phyloP scores from a whole-genome alignment of 768 basidiomycete genomes.

The Clavulina sp. region DNA sequence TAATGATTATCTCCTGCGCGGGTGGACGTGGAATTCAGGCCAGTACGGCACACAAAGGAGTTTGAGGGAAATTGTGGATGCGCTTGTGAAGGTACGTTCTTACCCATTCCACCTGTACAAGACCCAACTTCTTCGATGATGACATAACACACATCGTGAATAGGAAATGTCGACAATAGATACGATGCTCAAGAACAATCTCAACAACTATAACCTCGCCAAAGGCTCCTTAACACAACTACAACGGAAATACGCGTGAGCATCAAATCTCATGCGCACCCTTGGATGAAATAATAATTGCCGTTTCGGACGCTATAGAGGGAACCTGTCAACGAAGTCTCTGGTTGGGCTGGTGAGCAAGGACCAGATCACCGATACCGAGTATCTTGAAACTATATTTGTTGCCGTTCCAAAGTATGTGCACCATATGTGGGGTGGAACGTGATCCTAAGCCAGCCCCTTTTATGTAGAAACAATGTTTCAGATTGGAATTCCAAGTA shows the following conservation, averaged over 20 bases:
- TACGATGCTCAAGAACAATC: conserved; percentile 79
- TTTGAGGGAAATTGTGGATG: conserved; percentile 70
- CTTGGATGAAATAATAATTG: background rate
- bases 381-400: conserved; percentile 81
- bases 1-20: conserved; percentile 57
- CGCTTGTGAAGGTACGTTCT: conserved; percentile 55
- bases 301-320: conserved; percentile 30
- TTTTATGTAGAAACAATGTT: conserved; percentile 37
- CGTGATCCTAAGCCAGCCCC: too few species aligned
- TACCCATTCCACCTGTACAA: background rate
- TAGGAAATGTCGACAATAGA: conserved; percentile 96
- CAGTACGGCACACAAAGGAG: conserved; percentile 74
- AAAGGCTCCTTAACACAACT: conserved; percentile 85
- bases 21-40: conserved; percentile 89
- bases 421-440: background rate
- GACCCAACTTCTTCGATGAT: background rate
- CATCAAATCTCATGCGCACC: conserved; percentile 5
- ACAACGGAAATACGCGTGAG: conserved; percentile 86
- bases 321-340: conserved; percentile 84
- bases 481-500: conserved; percentile 88
- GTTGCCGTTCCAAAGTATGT: conserved; percentile 88
- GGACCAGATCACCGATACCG: conserved; percentile 71
- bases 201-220: conserved; percentile 80
- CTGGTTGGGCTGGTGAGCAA: conserved; percentile 69
- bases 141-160: conserved; percentile 10